Evolutionary conservation across 2,329 filamentous ascomycete genomes (phyloP).

Genomic region (Xylariaceae sp.): DNA sequence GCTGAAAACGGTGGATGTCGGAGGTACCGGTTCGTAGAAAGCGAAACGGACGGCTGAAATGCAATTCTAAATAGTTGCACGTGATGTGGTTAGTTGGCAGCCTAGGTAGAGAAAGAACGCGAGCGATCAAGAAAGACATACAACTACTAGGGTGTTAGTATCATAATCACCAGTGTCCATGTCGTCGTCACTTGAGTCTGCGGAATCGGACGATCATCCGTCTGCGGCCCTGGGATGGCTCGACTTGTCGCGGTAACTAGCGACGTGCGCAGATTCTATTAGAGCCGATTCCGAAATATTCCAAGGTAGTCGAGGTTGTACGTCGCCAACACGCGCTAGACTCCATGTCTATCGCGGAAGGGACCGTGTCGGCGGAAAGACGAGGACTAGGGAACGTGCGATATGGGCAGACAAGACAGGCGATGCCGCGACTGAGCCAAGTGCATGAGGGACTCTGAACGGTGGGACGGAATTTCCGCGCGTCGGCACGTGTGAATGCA

Average conservation of each 20-base stretch:
- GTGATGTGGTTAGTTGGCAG: slow-evolving; percentile 14
- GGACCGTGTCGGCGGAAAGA: slow-evolving; percentile 2
- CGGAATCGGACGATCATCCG: slow-evolving; percentile 20
- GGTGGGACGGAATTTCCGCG: not conserved
- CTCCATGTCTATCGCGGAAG: slow-evolving; percentile 29
- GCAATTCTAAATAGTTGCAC: slow-evolving; percentile 42
- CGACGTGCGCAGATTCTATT: slow-evolving; percentile 15
- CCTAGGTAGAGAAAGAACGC: not conserved
- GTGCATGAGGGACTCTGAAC: not conserved
- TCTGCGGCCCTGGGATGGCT: slow-evolving; percentile 12
- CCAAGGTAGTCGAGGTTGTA: slow-evolving; percentile 23
- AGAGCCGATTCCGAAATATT: slow-evolving; percentile 9
- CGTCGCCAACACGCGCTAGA: slow-evolving; percentile 28
- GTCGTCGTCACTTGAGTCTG: slow-evolving; percentile 41
- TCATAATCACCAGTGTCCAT: slow-evolving; percentile 61
- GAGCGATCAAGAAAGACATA: slow-evolving; percentile 32
- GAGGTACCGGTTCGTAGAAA: slow-evolving; percentile 46
- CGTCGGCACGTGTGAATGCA: too few species aligned
- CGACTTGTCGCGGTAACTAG: slow-evolving; percentile 14
- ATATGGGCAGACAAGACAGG: slow-evolving; percentile 5
- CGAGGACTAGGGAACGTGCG: not conserved
- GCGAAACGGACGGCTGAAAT: slow-evolving; percentile 50
- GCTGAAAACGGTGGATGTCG: slow-evolving; percentile 40
- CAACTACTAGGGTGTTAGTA: slow-evolving; percentile 55
- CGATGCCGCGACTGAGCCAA: slow-evolving; percentile 9